Evolutionary conservation across 495 filamentous ascomycete species (phyloP), one percentile per base, ranked within the genome.

Genomic region (Daldinia loculata): DNA sequence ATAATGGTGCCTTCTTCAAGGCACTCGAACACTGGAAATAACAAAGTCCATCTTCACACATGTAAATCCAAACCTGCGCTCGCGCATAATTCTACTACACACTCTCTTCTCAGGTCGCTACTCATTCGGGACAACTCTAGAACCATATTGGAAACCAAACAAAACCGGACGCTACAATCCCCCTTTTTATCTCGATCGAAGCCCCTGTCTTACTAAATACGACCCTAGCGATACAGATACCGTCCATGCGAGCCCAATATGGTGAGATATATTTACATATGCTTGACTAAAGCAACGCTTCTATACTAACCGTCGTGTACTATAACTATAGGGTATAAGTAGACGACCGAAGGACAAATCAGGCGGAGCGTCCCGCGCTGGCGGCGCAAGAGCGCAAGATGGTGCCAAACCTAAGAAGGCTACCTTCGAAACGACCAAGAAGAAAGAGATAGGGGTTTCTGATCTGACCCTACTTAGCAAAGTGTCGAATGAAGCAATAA

Each of bases 381-480:
- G 84, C 34, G 84, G 84, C 74, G 82, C 81, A 61, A 85, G 84
- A 66, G 80, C 82, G 53, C 82, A 72, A 80, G 84, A 73, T 78
- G 82, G 51, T 83, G 88, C 89, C 75, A 92, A 91, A 80, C 91
- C 96, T 70, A 95, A 93, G 82, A 98, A 98, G 83, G 96, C 96
- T 55, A 90, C 90, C 24, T 99, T 95, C 80, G 96, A 99, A 80
- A 93, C 87, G 24, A 92, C 89, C 59, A 98, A 97, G 87, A 98
- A 98, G 89, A 98, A 97, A 88, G 94, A 98, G 81, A 95, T 98
- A 69, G 96, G 96, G 61, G 95, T 99, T 29, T 97, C 96, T 19
- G 96, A 99, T 85, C 86, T 99, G 72, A 99, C 96, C 5, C 85
- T 99, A 67, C 91, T 99, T 74, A 97, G 93, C 83, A 98, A 98